Conservation (phyloP, 768 basidiomycete species). For the Lanmaoa rubissima region DNA sequence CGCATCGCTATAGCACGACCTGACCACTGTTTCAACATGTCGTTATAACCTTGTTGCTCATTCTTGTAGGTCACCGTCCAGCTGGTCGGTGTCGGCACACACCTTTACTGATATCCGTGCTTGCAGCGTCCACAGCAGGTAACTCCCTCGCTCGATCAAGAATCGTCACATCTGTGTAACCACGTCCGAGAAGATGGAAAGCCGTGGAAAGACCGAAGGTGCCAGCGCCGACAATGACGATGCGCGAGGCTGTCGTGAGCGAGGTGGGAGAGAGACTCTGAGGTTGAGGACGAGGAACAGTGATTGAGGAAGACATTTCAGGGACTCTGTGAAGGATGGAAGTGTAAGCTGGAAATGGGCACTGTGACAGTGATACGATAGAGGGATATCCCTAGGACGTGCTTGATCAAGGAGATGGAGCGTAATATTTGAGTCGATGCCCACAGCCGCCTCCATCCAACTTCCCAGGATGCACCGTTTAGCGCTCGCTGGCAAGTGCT, state of each 20-base stretch:
- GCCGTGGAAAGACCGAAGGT: slow-evolving; percentile 89
- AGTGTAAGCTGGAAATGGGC: background rate
- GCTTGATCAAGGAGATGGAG: too few species aligned
- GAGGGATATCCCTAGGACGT: too few species aligned
- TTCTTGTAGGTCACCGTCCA: background rate
- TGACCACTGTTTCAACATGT: slow-evolving; percentile 51
- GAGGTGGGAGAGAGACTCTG: background rate
- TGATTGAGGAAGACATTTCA: slow-evolving; percentile 3
- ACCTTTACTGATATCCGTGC: slow-evolving; percentile 49
- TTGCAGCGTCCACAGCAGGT: slow-evolving; percentile 83
- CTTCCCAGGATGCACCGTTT: too few species aligned
- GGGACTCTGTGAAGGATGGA: background rate
- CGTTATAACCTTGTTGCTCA: background rate
- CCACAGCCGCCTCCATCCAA: too few species aligned
- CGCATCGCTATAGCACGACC: slow-evolving; percentile 67
- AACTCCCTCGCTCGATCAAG: slow-evolving; percentile 67
- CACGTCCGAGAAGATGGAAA: slow-evolving; percentile 66
- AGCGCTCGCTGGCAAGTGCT: too few species aligned
- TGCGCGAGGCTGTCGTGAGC: slow-evolving; percentile 13
- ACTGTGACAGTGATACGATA: background rate
- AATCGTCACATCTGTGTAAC: slow-evolving; percentile 68
- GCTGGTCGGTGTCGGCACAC: background rate
- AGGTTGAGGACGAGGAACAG: background rate
- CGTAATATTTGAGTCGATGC: too few species aligned
- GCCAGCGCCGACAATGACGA: slow-evolving; percentile 75